A percentile compares a stretch with the other conserved stretches of the same genome.
phyloP scores from a whole-genome alignment of 495 filamentous ascomycete genomes.

The Daldinia grandis region DNA sequence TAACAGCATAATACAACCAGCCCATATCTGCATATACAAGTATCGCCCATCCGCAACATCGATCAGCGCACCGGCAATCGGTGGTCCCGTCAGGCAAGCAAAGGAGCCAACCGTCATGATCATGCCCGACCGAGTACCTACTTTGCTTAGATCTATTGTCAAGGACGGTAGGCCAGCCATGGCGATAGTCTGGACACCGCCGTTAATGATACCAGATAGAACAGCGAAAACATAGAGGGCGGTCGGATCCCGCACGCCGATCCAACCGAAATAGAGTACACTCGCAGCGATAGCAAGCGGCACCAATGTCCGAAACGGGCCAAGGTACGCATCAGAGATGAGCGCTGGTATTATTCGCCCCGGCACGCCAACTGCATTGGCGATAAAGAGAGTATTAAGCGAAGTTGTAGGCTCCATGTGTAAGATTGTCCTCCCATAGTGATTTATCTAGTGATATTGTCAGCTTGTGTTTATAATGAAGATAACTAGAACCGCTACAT shows the following conservation, averaged over 20 bases:
- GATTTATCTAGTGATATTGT: conserved; percentile 54
- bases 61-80: conserved; percentile 68
- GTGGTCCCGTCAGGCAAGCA: conserved; percentile 69
- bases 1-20: conserved; percentile 47
- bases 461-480: conserved; percentile 49
- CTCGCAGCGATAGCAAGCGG: conserved; percentile 51
- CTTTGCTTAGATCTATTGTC: conserved; percentile 67
- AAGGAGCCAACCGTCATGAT: conserved; percentile 69
- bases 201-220: conserved; percentile 68
- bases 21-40: conserved; percentile 66
- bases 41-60: conserved; percentile 46
- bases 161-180: conserved; percentile 65
- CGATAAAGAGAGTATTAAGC: conserved; percentile 67
- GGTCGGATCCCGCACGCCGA: conserved; percentile 53
- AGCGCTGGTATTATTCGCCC: conserved; percentile 69
- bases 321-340: conserved; percentile 64
- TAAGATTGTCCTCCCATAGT: conserved; percentile 61
- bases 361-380: conserved; percentile 73
- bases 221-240: conserved; percentile 67
- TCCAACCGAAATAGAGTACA: conserved; percentile 59
- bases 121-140: conserved; percentile 73
- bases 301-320: conserved; percentile 70
- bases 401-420: conserved; percentile 49
- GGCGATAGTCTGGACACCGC: conserved; percentile 72
- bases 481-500: background rate